Evolutionary conservation across 257 asterid genomes (phyloP).

Genomic region (Craterostigma plantagineum): DNA sequence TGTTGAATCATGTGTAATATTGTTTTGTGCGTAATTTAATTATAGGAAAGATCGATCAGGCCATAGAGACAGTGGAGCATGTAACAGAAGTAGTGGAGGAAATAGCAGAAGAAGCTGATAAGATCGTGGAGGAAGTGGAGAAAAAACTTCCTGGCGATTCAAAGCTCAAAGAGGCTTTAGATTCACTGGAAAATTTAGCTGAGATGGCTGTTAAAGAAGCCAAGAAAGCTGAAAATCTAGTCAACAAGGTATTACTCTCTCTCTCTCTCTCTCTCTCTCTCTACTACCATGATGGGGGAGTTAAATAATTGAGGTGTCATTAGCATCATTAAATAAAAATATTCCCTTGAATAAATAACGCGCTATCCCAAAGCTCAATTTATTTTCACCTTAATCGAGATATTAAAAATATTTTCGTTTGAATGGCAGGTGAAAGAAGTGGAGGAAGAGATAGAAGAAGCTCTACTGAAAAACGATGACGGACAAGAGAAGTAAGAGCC

Average conservation of each 20-base stretch:
- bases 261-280: neutral
- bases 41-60: conserved; percentile 19
- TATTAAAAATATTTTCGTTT: too few relatives aligned
- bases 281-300: too few relatives aligned
- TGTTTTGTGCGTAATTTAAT: too few relatives aligned
- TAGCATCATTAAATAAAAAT: too few relatives aligned
- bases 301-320: too few relatives aligned
- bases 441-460: neutral
- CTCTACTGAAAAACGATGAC: neutral
- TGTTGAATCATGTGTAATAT: neutral
- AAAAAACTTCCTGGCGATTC: conserved; percentile 38
- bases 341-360: too few relatives aligned
- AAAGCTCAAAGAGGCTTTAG: conserved; percentile 21
- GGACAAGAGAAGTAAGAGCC: neutral
- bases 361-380: too few relatives aligned
- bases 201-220: conserved; percentile 26
- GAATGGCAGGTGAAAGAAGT: neutral
- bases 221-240: conserved; percentile 21
- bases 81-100: conserved; percentile 38
- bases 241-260: conserved; percentile 21
- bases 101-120: conserved; percentile 36
- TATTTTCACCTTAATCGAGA: neutral
- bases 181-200: conserved; percentile 25
- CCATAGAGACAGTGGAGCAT: conserved; percentile 23
- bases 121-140: conserved; percentile 25